Evolutionary conservation across 2,329 filamentous ascomycete genomes (phyloP).

Genomic region (Chaetomium globosum): DNA sequence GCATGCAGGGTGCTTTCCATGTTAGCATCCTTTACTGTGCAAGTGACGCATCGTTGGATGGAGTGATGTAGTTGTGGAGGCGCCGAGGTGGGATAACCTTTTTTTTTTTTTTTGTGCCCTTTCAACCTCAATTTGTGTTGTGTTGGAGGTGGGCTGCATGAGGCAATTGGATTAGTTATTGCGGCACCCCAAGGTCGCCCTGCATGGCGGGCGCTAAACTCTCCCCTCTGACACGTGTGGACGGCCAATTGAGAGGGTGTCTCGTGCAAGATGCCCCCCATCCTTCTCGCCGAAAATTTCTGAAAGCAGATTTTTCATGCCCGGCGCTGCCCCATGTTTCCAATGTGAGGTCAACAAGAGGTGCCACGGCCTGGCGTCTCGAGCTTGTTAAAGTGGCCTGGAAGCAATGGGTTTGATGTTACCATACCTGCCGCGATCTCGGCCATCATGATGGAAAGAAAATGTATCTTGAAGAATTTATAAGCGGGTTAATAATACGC

Average conservation of each 20-base stretch:
- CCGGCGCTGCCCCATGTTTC: neutral
- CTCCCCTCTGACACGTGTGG: constrained; percentile 3
- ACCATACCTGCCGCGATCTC: neutral
- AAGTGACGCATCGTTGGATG: neutral
- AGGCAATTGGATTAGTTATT: constrained; percentile 2
- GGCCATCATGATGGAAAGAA: neutral
- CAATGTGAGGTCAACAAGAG: neutral
- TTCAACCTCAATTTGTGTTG: neutral
- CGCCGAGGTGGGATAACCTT: neutral
- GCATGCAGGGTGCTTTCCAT: neutral
- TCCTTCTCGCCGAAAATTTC: constrained; percentile 1
- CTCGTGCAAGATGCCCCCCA: constrained; percentile 7
- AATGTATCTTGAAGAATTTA: neutral
- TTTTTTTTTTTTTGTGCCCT: neutral
- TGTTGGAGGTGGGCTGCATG: constrained; percentile 11
- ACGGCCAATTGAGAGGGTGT: neutral
- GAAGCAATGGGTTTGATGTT: neutral
- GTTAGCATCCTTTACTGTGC: neutral
- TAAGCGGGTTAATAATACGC: neutral
- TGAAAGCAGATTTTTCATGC: constrained; percentile 2
- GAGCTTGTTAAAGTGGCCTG: too few species aligned
- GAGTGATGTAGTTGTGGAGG: neutral
- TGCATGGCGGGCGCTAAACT: constrained; percentile 21
- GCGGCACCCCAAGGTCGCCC: neutral
- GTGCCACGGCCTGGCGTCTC: neutral